These are phyloP conservation scores for Zasmidium citrigriseum DNA, from an alignment of 2,329 filamentous ascomycete genomes.

Conservation along the genomic window DNA sequence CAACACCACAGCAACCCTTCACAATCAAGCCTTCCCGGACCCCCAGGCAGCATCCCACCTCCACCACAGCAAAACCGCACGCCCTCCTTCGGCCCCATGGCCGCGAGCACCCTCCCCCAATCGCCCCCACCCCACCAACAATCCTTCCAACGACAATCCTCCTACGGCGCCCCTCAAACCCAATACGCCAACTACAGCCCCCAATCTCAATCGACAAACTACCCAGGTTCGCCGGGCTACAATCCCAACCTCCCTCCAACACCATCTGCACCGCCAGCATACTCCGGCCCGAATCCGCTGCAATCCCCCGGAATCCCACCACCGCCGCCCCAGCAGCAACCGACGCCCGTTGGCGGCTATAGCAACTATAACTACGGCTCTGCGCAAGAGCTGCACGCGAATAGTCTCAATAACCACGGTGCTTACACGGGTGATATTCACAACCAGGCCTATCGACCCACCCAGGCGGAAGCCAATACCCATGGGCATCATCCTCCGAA, in stretches of 20 bases:
- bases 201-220: constrained; percentile 26
- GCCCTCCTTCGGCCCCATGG: constrained; percentile 27
- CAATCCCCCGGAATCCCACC: constrained; percentile 41
- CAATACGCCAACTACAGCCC: constrained; percentile 42
- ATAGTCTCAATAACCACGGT: constrained; percentile 28
- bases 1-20: constrained; percentile 25
- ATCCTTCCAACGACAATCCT: constrained; percentile 36
- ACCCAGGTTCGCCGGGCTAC: constrained; percentile 27
- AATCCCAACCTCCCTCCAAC: constrained; percentile 32
- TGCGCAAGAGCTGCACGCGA: constrained; percentile 30
- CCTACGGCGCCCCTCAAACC: constrained; percentile 21
- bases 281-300: constrained; percentile 35
- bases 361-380: constrained; percentile 54
- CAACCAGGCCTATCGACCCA: constrained; percentile 69
- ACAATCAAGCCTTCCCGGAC: constrained; percentile 15
- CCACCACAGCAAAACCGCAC: constrained; percentile 23
- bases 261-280: constrained; percentile 35
- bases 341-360: constrained; percentile 47
- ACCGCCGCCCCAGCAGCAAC: constrained; percentile 31
- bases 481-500: constrained; percentile 33
- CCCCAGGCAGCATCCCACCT: constrained; percentile 25
- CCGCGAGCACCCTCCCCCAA: constrained; percentile 21
- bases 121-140: constrained; percentile 31
- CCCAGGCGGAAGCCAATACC: constrained; percentile 57
- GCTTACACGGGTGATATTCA: constrained; percentile 58